Evolutionary conservation across 2,329 filamentous ascomycete genomes (phyloP), one percentile per base, ranked within the genome.

Genomic region (Sporothrix sp.): DNA sequence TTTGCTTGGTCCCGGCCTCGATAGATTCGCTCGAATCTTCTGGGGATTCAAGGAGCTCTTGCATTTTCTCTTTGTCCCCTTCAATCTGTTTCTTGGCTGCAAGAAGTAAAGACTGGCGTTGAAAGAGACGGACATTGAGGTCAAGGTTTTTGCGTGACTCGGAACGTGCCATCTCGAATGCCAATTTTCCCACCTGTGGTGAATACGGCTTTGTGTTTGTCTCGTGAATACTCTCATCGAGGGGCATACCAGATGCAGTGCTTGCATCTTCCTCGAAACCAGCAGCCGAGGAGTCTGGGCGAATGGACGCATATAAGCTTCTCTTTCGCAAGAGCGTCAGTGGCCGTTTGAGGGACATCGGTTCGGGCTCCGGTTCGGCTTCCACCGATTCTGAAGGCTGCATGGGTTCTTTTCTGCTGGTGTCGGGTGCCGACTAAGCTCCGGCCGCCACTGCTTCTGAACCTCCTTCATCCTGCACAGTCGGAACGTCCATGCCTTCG

Each of bases 81-180:
- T 52, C 51, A 7, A 53, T 55, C 37, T 57, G 52, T 7, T 23
- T 50, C 21, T 52, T 53, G 16, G 56, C 56, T 11, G 56, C 56
- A 21, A 53, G 32, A 16, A 57, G 51, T 2, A 57, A 37, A 2
- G 56, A 57, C 33, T 57, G 54, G 2, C 56, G 52, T 30, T 57
- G 56, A 28, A 57, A 57, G 1, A 57, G 50, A 11, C 39, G 48
- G n/a, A 50, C 52, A 11, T 56, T 48, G 7, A 57, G 46, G 32
- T 56, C 54, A 3, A 56, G 52, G 14, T 54, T 45, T 2, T 37
- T 53, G 35, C 50, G 47, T 7, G 56, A 57, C 28, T 53, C 54
- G 1, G 56, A 56, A 3, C 40, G 50, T 3, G 50, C 11, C 13
- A 57, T 51, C 20, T 57, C 56, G 38, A 57, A 57, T 2, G 54